phyloP scores from a whole-genome alignment of 768 basidiomycete genomes.

The Vararia minispora region DNA sequence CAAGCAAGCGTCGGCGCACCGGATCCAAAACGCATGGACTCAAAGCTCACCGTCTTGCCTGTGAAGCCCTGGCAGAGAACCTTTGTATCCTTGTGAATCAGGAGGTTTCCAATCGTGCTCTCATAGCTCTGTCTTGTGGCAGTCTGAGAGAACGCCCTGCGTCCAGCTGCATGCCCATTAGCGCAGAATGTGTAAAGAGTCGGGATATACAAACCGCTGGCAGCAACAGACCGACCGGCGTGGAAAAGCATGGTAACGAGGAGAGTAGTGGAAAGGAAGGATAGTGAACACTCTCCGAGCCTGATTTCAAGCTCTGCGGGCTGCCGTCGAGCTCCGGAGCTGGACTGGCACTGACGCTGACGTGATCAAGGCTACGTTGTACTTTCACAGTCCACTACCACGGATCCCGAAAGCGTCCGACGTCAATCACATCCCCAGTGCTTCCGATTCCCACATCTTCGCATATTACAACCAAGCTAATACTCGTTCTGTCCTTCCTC shows the following conservation, averaged over 20 bases:
- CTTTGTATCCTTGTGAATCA: slow-evolving; percentile 89
- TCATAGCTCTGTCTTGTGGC: slow-evolving; percentile 69
- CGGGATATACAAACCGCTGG: slow-evolving; percentile 28
- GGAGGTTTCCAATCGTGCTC: slow-evolving; percentile 83
- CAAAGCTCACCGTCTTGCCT: slow-evolving; percentile 71
- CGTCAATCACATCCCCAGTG: too few relatives aligned
- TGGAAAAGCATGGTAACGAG: slow-evolving; percentile 43
- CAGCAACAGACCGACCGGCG: slow-evolving; percentile 44
- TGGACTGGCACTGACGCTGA: too few relatives aligned
- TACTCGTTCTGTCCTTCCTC: slow-evolving; percentile 7
- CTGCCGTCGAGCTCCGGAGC: not conserved
- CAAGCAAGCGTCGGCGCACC: not conserved
- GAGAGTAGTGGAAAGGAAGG: slow-evolving; percentile 8
- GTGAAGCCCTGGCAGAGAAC: slow-evolving; percentile 88
- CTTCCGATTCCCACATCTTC: too few relatives aligned
- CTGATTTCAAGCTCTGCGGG: not conserved
- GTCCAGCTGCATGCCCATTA: slow-evolving; percentile 35
- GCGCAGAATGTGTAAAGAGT: not conserved
- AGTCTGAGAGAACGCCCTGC: slow-evolving; percentile 76
- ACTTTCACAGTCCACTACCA: too few relatives aligned
- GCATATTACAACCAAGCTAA: too few relatives aligned
- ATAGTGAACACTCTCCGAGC: too few relatives aligned
- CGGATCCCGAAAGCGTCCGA: too few relatives aligned
- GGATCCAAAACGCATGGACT: not conserved
- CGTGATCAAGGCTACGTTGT: too few relatives aligned